These are phyloP conservation scores for Vigna trinervia DNA, from an alignment of 306 rosid species.

Conservation along the genomic window DNA sequence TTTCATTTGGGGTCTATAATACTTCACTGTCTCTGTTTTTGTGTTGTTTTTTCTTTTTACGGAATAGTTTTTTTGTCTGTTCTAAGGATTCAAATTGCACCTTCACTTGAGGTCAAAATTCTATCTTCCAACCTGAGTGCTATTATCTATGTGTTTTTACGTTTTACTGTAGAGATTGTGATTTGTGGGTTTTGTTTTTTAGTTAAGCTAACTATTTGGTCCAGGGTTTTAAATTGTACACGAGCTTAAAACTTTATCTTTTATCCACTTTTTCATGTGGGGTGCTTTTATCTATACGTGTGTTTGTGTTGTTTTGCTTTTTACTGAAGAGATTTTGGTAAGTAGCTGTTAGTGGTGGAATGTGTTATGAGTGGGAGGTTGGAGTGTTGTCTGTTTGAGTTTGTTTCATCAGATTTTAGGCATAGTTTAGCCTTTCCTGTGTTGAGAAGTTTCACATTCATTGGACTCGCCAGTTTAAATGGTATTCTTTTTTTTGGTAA, in stretches of 20 bases:
- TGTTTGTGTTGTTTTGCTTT: too few species aligned
- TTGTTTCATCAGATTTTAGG: neutral
- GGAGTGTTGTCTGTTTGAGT: neutral
- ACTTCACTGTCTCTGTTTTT: too few species aligned
- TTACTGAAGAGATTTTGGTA: too few species aligned
- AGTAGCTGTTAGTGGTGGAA: neutral
- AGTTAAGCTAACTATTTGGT: too few species aligned
- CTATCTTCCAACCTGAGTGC: neutral
- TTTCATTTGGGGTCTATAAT: neutral
- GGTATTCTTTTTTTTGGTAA: neutral
- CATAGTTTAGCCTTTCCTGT: neutral
- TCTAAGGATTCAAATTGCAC: neutral
- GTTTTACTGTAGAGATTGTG: neutral
- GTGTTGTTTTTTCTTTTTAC: neutral
- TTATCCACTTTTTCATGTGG: too few species aligned
- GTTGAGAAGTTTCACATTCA: slow-evolving; percentile 10
- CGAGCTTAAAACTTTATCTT: too few species aligned
- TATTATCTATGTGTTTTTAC: neutral
- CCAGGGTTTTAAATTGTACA: too few species aligned
- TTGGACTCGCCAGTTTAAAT: neutral
- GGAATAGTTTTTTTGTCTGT: neutral
- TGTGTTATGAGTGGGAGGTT: neutral
- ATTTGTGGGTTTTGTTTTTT: too few species aligned
- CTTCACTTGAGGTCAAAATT: neutral
- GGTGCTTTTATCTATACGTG: too few species aligned